Conservation (phyloP, 2,329 filamentous ascomycete genomes). For the Penicillium sp. region DNA sequence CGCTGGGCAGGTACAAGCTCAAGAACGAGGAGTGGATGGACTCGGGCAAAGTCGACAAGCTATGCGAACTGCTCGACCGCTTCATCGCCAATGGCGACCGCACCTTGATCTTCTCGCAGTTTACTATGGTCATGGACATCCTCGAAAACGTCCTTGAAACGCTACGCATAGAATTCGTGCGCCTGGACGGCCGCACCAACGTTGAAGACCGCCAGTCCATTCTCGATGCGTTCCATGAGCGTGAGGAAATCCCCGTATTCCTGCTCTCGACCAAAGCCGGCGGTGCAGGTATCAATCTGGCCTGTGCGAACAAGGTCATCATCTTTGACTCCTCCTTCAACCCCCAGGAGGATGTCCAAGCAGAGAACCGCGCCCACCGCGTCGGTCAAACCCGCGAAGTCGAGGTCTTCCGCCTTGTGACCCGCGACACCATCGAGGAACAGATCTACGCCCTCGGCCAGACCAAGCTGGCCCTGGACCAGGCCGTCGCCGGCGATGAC, state of each 20-base stretch:
- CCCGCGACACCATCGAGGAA: constrained; percentile 82
- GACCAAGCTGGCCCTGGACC: constrained; percentile 89
- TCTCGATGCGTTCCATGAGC: constrained; percentile 80
- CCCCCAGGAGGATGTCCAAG: constrained; percentile 96
- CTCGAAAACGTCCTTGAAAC: constrained; percentile 78
- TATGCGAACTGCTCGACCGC: constrained; percentile 70
- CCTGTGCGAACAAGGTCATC: constrained; percentile 94
- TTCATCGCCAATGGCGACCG: constrained; percentile 83
- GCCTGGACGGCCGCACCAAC: constrained; percentile 82
- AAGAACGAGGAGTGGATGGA: constrained; percentile 67
- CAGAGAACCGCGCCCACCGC: constrained; percentile 93
- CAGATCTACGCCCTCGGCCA: constrained; percentile 88
- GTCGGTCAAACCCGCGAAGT: constrained; percentile 90
- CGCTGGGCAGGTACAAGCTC: constrained; percentile 58
- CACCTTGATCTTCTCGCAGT: constrained; percentile 89
- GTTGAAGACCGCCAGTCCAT: constrained; percentile 83
- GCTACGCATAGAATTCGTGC: constrained; percentile 72
- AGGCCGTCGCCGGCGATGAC: constrained; percentile 64
- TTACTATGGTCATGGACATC: constrained; percentile 88
- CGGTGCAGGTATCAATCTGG: constrained; percentile 95
- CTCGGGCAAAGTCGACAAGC: constrained; percentile 81
- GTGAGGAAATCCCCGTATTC: constrained; percentile 81
- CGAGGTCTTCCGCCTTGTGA: constrained; percentile 84
- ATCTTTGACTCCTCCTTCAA: constrained; percentile 98
- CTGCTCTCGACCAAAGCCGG: constrained; percentile 91